Evolutionary conservation across 164 flowering plant species (phyloP), one percentile per base, ranked within the genome.

Genomic region (Nymphaea thermarum): DNA sequence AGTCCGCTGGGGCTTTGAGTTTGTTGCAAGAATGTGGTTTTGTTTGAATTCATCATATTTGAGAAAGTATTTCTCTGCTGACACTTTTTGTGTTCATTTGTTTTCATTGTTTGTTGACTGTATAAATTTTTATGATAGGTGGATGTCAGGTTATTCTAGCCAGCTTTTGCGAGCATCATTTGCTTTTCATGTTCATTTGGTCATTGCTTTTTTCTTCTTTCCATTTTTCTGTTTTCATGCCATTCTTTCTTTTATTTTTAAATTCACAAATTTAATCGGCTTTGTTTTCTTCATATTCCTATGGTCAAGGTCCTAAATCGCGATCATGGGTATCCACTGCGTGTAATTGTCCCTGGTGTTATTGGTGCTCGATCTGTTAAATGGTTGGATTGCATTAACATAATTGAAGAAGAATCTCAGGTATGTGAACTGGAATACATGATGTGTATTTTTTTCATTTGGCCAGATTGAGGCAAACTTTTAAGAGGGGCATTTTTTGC

Each of bases 361-460:
- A 94, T 94, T 68, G 99, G 99, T 77, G 99, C 99, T 15, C 93
- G 96, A 43, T 94, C 98, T 65, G 96, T 94, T 68, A 94, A 94
- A 75, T 94, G 98, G 98, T 74, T 94, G 71, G 96, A 94, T 76
- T 73, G 88, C 66, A 85, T 94, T 51, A 83, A 82, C 68, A 74
- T 94, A 67, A 78, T 85, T 77, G 87, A 90, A 43, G 94, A 94
- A 73, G 91, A 81, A 79, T 88, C 95, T 75, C 97, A 94, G 98
- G 98, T 91, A 42, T 16, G 72, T 17, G 62, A 17, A 47, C 55
- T 12, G 12, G 12, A n/a, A 61, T 8, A 42, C 6, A 63, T 45
- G 68, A 43, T 7, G 44, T 65, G 25, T 44, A 14, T 41, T 67
- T 25, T 7, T 47, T 62, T 6, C 15, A 12, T n/a, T 42, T 60